phyloP scores from a whole-genome alignment of 1,284 basidiomycete species.

The Vanrija sp. region DNA sequence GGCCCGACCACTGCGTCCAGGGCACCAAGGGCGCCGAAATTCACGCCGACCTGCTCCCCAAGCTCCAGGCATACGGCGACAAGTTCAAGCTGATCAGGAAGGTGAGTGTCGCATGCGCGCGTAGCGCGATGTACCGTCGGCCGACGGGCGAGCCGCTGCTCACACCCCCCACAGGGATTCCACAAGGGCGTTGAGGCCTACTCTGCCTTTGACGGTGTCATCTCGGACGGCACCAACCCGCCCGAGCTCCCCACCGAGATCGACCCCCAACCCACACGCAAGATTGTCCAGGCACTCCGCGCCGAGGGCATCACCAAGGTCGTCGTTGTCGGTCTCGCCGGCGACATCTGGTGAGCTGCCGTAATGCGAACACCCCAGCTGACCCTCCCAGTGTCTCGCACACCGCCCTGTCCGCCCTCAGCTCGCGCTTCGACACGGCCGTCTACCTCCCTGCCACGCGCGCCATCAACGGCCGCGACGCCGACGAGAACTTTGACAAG shows the following conservation, averaged over 20 bases:
- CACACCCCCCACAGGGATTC: constrained; percentile 38
- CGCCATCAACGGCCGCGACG: constrained; percentile 18
- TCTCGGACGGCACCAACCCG: constrained; percentile 21
- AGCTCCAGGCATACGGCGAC: constrained; percentile 21
- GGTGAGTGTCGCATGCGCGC: constrained; percentile 19
- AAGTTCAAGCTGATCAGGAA: constrained; percentile 34
- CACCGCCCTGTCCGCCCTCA: constrained; percentile 28
- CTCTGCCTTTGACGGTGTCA: constrained; percentile 52
- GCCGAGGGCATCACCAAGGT: constrained; percentile 50
- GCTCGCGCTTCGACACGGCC: constrained; percentile 22
- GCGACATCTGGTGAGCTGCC: constrained; percentile 57
- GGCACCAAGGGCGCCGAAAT: constrained; percentile 39
- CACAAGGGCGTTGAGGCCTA: constrained; percentile 56
- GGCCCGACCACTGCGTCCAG: constrained; percentile 57
- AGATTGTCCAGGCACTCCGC: constrained; percentile 46
- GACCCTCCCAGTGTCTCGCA: constrained; percentile 17
- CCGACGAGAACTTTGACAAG: constrained; percentile 7
- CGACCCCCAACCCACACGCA: constrained; percentile 26
- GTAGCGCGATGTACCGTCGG: not conserved
- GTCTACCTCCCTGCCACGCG: constrained; percentile 25
- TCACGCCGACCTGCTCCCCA: constrained; percentile 20
- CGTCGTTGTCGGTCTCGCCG: constrained; percentile 59
- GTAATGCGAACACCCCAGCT: not conserved
- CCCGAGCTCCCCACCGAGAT: constrained; percentile 19
- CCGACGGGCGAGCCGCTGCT: not conserved